Percentiles rank a stretch among this genome's conserved stretches.
Evolutionary conservation across 2,329 filamentous ascomycete genomes (phyloP).

Genomic region (Arthrobotrys sinensis): DNA sequence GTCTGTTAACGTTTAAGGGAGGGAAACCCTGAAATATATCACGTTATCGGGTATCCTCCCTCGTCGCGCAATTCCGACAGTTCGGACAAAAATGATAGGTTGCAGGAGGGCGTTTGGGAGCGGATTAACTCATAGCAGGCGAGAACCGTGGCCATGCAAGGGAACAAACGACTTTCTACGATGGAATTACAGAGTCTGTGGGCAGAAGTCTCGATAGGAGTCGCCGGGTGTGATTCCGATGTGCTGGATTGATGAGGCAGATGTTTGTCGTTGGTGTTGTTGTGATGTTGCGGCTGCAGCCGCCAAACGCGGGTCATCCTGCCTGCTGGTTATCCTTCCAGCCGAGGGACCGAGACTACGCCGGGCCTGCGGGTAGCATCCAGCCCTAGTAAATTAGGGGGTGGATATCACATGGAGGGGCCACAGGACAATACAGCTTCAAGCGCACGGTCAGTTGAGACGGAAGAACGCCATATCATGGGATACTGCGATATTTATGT

Average conservation of each 20-base stretch:
- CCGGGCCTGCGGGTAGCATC: constrained; percentile 15
- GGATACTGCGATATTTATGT: background rate
- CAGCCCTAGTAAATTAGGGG: constrained; percentile 28
- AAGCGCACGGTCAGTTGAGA: constrained; percentile 12
- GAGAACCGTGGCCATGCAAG: constrained; percentile 27
- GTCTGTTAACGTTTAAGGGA: constrained; percentile 21
- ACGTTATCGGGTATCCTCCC: constrained; percentile 51
- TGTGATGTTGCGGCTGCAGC: constrained; percentile 60
- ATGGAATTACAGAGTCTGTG: constrained; percentile 41
- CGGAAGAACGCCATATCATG: background rate
- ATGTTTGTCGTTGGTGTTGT: constrained; percentile 60
- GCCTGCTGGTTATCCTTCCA: constrained; percentile 19
- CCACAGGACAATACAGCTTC: constrained; percentile 15
- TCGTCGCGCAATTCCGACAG: constrained; percentile 59
- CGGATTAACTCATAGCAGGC: constrained; percentile 61
- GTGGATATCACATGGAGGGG: constrained; percentile 36
- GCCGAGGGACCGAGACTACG: constrained; percentile 39
- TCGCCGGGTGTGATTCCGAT: constrained; percentile 49
- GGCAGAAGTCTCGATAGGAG: constrained; percentile 53
- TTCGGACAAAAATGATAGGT: constrained; percentile 37
- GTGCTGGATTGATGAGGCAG: constrained; percentile 61
- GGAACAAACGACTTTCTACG: constrained; percentile 53
- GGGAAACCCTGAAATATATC: constrained; percentile 50
- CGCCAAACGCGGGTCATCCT: constrained; percentile 60
- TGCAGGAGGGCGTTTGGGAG: constrained; percentile 23